These are phyloP conservation scores for Mesembryanthemum crystallinum DNA, from an alignment of 148 eudicot species.

Conservation along the genomic window DNA sequence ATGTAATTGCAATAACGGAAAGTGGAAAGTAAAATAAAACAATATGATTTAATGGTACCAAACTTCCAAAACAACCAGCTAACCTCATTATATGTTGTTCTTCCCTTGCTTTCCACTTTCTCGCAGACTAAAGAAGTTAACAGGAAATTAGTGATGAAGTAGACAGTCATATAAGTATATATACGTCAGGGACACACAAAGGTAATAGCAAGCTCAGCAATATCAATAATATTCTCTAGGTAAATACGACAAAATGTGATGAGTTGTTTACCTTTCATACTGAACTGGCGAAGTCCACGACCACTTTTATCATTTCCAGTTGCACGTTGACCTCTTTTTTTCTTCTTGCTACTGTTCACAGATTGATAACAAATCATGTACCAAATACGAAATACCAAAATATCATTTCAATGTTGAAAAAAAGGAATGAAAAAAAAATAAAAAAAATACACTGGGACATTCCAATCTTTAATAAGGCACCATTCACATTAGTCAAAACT, in stretches of 20 bases:
- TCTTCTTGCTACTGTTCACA: conserved; percentile 64
- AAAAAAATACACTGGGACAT: background rate
- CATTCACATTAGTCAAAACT: background rate
- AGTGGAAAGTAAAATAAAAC: background rate
- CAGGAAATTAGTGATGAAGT: conserved; percentile 15
- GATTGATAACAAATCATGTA: conserved; percentile 5
- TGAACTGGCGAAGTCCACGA: conserved; percentile 97
- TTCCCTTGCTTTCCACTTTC: conserved; percentile 99
- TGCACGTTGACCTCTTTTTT: conserved; percentile 87
- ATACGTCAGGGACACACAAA: background rate
- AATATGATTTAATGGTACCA: background rate
- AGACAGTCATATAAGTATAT: conserved; percentile 14
- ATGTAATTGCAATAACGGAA: background rate
- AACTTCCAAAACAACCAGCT: conserved; percentile 12
- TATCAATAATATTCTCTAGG: background rate
- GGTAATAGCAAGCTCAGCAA: background rate
- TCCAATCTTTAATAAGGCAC: background rate
- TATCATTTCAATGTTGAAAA: background rate
- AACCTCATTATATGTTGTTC: conserved; percentile 96
- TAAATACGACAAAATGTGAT: conserved; percentile 11
- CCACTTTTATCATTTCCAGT: conserved; percentile 85
- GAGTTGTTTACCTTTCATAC: conserved; percentile 82
- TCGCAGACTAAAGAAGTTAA: conserved; percentile 61
- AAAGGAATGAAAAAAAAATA: background rate
- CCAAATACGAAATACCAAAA: background rate